These are phyloP conservation scores for Rhizopus delemar DNA, from an alignment of 371 early-diverging fungal species.

Conservation along the genomic window DNA sequence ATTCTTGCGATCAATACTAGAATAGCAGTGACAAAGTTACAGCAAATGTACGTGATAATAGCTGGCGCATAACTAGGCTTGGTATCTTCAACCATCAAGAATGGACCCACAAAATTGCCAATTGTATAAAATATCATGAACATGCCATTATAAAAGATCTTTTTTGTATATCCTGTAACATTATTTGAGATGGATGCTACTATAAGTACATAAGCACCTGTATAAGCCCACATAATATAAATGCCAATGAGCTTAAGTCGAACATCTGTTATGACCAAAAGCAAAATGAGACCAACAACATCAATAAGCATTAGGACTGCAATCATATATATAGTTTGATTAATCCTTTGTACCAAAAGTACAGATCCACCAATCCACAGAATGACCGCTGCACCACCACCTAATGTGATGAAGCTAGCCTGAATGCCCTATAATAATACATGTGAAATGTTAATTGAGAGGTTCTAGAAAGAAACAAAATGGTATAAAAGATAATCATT, in stretches of 20 bases:
- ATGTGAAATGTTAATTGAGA: too few relatives aligned
- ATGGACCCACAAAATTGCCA: conserved; percentile 40
- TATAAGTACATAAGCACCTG: conserved; percentile 32
- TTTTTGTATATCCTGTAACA: conserved; percentile 42
- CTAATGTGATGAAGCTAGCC: conserved; percentile 32
- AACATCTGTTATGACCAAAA: conserved; percentile 32
- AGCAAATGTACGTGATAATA: not conserved
- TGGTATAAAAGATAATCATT: conserved; percentile 12
- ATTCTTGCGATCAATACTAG: conserved; percentile 10
- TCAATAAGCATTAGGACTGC: conserved; percentile 27
- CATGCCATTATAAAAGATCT: conserved; percentile 37
- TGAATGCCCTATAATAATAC: conserved; percentile 24
- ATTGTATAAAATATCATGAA: conserved; percentile 33
- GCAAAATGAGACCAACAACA: conserved; percentile 35
- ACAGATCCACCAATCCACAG: conserved; percentile 30
- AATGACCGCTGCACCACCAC: conserved; percentile 33
- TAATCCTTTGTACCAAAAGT: conserved; percentile 15
- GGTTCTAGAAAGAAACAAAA: not conserved
- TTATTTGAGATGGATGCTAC: conserved; percentile 27
- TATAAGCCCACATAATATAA: conserved; percentile 29
- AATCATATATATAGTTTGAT: conserved; percentile 29
- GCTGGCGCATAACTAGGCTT: not conserved
- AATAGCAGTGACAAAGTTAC: not conserved
- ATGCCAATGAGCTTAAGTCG: conserved; percentile 33
- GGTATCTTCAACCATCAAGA: conserved; percentile 18